These are phyloP conservation scores for Neopestalotiopsis rosae DNA, from an alignment of 2,329 filamentous ascomycete species.

Conservation along the genomic window DNA sequence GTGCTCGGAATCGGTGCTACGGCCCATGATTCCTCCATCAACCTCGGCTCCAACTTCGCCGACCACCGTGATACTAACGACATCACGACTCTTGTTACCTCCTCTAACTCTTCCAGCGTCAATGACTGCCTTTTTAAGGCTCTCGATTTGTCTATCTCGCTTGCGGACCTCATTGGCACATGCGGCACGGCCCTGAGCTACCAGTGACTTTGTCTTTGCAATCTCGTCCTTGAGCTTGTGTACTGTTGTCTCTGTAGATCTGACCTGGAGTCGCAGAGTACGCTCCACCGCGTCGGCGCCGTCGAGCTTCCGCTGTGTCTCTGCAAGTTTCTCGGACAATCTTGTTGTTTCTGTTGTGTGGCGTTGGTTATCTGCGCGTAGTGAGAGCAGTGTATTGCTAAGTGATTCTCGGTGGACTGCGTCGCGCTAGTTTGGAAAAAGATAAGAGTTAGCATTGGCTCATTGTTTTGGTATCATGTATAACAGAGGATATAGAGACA, in stretches of 20 bases:
- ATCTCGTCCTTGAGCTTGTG: constrained; percentile 86
- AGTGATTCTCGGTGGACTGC: constrained; percentile 86
- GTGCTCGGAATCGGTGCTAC: constrained; percentile 51
- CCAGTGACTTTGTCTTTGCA: constrained; percentile 75
- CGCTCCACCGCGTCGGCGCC: constrained; percentile 74
- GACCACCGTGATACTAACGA: constrained; percentile 63
- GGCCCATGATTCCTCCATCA: constrained; percentile 30
- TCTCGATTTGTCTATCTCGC: constrained; percentile 86
- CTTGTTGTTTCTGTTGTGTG: constrained; percentile 72
- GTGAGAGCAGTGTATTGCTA: constrained; percentile 75
- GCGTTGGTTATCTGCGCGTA: constrained; percentile 77
- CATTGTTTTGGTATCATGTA: background rate
- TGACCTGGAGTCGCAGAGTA: constrained; percentile 70
- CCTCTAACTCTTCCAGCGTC: constrained; percentile 70
- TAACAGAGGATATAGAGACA: background rate
- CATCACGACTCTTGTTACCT: constrained; percentile 56
- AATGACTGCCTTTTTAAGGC: constrained; percentile 83
- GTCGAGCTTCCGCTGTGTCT: constrained; percentile 60
- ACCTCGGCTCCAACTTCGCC: constrained; percentile 58
- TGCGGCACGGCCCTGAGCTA: constrained; percentile 82
- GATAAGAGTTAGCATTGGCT: background rate
- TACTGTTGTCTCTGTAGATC: constrained; percentile 74
- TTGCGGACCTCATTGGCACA: constrained; percentile 92
- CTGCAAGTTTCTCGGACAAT: constrained; percentile 57
- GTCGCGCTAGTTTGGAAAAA: constrained; percentile 67